Percentiles rank a stretch among this genome's conserved stretches.
These are phyloP conservation scores for Angomonas deanei DNA, from an alignment of 208 protist genomes.

Conservation along the genomic window DNA sequence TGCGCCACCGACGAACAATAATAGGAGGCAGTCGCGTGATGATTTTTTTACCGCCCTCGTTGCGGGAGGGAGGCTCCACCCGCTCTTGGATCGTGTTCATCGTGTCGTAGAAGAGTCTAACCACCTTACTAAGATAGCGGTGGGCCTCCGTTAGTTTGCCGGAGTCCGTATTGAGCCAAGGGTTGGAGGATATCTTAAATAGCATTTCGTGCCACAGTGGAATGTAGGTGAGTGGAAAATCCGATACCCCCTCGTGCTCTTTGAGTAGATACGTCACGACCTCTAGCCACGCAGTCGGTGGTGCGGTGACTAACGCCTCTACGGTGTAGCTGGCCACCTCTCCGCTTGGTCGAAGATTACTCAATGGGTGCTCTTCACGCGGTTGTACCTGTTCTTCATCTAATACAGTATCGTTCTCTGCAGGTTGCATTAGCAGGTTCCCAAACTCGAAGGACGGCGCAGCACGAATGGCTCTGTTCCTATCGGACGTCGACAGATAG, in stretches of 20 bases:
- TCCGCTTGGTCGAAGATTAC: no score
- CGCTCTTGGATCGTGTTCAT: not conserved
- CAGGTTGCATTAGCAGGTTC: no score
- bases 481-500: constrained; percentile 23
- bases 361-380: no score
- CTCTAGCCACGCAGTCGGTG: not conserved
- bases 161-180: not conserved
- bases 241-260: not conserved
- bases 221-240: not conserved
- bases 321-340: no score
- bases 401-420: no score
- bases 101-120: not conserved
- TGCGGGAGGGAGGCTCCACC: not conserved
- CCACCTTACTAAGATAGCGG: not conserved
- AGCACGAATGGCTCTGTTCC: constrained; percentile 26
- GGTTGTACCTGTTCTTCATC: no score
- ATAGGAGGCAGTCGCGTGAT: constrained; percentile 28
- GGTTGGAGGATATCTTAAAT: constrained; percentile 27
- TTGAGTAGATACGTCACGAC: not conserved
- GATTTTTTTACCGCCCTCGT: not conserved
- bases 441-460: no score
- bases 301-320: not conserved
- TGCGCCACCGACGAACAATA: constrained; percentile 24
- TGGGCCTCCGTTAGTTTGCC: not conserved
- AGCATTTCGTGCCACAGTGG: constrained; percentile 49